Conservation (phyloP, 306 rosid species). For the Aeschynomene evenia region DNA sequence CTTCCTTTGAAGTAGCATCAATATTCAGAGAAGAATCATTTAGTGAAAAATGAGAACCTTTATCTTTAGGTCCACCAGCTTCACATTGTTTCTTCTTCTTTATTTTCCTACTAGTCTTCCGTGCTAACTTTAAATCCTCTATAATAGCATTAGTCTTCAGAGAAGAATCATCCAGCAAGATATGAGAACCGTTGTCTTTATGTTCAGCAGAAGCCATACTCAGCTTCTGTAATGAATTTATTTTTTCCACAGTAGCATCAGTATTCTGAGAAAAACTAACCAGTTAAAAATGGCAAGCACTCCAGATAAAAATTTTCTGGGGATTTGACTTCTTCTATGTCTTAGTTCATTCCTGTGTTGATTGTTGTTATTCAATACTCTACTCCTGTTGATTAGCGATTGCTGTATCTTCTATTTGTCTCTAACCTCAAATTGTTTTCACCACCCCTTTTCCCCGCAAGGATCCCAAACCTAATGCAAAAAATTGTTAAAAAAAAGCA, state of each 20-base stretch:
- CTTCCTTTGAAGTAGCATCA: slow-evolving; percentile 19
- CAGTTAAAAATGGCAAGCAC: too few species aligned
- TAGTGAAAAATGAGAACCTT: slow-evolving; percentile 18
- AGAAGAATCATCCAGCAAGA: not conserved
- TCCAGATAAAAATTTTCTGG: not conserved
- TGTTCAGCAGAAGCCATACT: not conserved
- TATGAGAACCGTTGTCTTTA: not conserved
- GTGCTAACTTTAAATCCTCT: not conserved
- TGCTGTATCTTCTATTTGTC: not conserved
- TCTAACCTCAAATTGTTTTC: not conserved
- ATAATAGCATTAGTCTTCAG: not conserved
- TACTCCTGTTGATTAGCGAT: too few species aligned
- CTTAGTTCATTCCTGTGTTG: not conserved
- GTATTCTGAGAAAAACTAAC: too few species aligned
- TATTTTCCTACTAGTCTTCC: not conserved
- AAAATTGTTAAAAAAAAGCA: too few species aligned
- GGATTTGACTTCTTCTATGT: not conserved
- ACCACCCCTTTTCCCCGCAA: too few species aligned
- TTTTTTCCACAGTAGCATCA: not conserved
- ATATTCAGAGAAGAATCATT: slow-evolving; percentile 15
- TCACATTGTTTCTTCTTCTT: not conserved
- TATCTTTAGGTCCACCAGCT: not conserved
- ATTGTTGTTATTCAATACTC: not conserved
- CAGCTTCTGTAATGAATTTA: slow-evolving; percentile 9
- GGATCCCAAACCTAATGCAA: too few species aligned